phyloP scores from a whole-genome alignment of 257 asterid genomes.

The Prunella vulgaris region DNA sequence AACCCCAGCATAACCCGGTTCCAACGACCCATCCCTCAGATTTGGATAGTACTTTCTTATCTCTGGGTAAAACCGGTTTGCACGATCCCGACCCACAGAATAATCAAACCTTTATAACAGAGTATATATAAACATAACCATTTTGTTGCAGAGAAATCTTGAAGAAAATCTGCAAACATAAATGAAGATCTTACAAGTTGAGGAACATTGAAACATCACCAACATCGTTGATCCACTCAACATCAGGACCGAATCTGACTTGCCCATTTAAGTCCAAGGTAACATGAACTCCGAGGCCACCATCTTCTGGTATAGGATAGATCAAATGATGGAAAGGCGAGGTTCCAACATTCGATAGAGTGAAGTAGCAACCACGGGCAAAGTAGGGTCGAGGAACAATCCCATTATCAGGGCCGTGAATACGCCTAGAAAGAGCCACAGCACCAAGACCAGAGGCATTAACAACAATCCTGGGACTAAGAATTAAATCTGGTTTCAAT shows the following conservation, averaged over 20 bases:
- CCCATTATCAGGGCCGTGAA: slow-evolving; percentile 36
- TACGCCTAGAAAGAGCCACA: slow-evolving; percentile 44
- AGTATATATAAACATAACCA: too few relatives aligned
- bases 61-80: slow-evolving; percentile 56
- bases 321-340: slow-evolving; percentile 69
- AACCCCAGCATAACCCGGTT: slow-evolving; percentile 81
- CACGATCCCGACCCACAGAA: slow-evolving; percentile 56
- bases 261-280: slow-evolving; percentile 83
- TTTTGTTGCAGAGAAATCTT: too few relatives aligned
- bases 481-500: slow-evolving; percentile 55
- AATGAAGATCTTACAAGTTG: slow-evolving; percentile 50
- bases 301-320: slow-evolving; percentile 91
- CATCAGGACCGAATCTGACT: slow-evolving; percentile 89
- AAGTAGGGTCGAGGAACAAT: slow-evolving; percentile 47
- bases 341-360: slow-evolving; percentile 40
- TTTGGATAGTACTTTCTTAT: slow-evolving; percentile 72
- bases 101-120: slow-evolving; percentile 15
- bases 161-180: not conserved
- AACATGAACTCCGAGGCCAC: slow-evolving; percentile 95
- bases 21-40: slow-evolving; percentile 62
- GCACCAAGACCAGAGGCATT: slow-evolving; percentile 83
- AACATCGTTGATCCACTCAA: slow-evolving; percentile 74
- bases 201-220: slow-evolving; percentile 67
- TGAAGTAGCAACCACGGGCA: slow-evolving; percentile 92
- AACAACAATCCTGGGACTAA: slow-evolving; percentile 63